Base-by-base conservation (phyloP, 306 rosid genomes). In the Prunus mume region DNA sequence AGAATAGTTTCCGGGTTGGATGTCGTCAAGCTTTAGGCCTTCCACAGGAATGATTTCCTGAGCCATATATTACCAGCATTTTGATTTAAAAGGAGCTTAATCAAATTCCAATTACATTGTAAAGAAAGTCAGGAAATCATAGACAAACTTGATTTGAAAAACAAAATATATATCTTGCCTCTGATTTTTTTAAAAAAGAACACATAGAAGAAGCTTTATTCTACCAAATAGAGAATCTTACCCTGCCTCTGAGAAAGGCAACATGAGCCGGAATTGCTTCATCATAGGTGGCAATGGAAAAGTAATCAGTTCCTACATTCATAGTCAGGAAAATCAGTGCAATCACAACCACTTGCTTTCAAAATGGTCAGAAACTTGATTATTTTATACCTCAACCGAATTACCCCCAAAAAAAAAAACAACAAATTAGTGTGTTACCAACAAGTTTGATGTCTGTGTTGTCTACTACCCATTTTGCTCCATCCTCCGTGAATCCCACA, bases 381-480 rank as follows among this genome's bases (percentile, higher is more conserved):
- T 55, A 18, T n/a, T 8, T 24, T 58, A n/a, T 10, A 7, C 3
- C 51, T 17, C 27, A 65, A 65, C n/a, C n/a, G n/a, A n/a, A n/a
- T n/a, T n/a, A n/a, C n/a, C n/a, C n/a, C 3, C 19, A 10, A 8
- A n/a, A n/a, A 17, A n/a, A 55, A n/a, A 1, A 0, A 34, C 2
- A 51, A 51, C 3, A 15, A 22, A 76, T 66, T 34, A 17, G 52
- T 70, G 52, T 70, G 58, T 71, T 79, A 89, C 91, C 97, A 55
- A 91, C 86, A 64, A 91, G 95, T 83, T 91, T 89, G 78, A 91
- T 82, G 77, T 88, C 93, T 38, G 97, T 91, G 87, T 91, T 91
- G 65, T 91, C 91, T 71, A 84, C 91, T 22, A 91, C 85, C 97
- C 97, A 91, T 51, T 82, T 80, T 34, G 94, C 94, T 52, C 97